Base-by-base conservation (phyloP, 2,329 filamentous ascomycete genomes). In the Diaporthe ilicicola region DNA sequence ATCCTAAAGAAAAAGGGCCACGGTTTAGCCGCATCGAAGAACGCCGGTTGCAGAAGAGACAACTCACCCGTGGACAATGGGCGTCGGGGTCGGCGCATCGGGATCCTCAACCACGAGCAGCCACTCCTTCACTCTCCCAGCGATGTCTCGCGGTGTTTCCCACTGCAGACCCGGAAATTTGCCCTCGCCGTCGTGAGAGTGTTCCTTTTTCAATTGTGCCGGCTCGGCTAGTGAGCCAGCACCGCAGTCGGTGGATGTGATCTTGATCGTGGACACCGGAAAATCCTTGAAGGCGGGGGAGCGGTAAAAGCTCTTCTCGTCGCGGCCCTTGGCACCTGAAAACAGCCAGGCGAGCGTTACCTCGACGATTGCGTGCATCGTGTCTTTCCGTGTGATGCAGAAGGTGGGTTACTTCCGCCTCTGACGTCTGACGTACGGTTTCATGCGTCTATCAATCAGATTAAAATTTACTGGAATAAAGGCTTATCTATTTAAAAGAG, bases 91-190 rank as follows among this genome's bases (percentile, higher is more conserved):
- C 22, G 84, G 83, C 19, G 82, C 82, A 74, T 87, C 85, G 2
- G 83, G 84, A 67, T 88, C 84, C 71, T 87, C 84, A 48, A 76
- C 78, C 17, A 87, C 75, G 19, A 88, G 75, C 22, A 87, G 70
- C 79, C 84, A 88, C 74, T 88, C 79, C 67, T 79, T 79, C 13
- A 84, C 79, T 24, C 70, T 51, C 4, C 32, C 68, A 8, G 75
- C 74, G 9, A 79, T 68, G 1, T 76, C 76, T 4, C 76, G 73
- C 3, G 80, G 77, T 12, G 75, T 74, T 7, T 80, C 76, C 84
- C 84, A 87, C 48, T 74, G 75, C 29, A 86, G 70, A 7, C 78
- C 77, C 0, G 85, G 84, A 46, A 86, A 80, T 22, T 74, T 79
- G 3, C 81, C 83, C 10, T 74, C 75, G 7, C 81, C 84, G 24